Conservation (phyloP, 768 basidiomycete species). For the Lentinula sp. region DNA sequence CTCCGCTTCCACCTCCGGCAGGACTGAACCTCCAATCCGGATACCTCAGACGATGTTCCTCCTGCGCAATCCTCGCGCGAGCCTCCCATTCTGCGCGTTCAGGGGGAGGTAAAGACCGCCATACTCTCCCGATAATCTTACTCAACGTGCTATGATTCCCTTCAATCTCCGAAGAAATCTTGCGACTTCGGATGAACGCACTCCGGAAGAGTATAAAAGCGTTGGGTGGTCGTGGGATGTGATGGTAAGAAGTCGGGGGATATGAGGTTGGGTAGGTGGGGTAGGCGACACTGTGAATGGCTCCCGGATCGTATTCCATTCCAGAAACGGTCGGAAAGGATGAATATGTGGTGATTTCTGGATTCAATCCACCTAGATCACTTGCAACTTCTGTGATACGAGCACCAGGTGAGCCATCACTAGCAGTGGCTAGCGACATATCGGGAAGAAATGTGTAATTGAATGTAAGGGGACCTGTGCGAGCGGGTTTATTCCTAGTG, state of each 20-base stretch:
- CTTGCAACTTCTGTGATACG: not conserved
- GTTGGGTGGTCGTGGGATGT: conserved; percentile 51
- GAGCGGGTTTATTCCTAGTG: not conserved
- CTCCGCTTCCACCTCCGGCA: conserved; percentile 18
- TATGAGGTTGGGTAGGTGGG: not conserved
- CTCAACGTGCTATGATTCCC: conserved; percentile 7
- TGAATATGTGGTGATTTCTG: not conserved
- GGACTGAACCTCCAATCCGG: conserved; percentile 83
- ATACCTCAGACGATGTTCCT: conserved; percentile 67
- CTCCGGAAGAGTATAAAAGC: conserved; percentile 55
- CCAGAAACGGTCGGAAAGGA: not conserved
- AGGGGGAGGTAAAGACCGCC: conserved; percentile 62
- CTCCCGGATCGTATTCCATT: not conserved
- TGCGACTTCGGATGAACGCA: conserved; percentile 32
- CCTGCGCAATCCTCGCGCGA: conserved; percentile 64
- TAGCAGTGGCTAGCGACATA: not conserved
- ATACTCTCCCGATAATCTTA: conserved; percentile 39
- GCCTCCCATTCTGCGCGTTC: conserved; percentile 76
- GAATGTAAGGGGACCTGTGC: not conserved
- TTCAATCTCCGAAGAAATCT: conserved; percentile 17
- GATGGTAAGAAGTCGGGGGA: conserved; percentile 16
- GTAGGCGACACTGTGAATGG: not conserved
- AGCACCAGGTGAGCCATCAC: not conserved
- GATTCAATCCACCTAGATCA: not conserved
- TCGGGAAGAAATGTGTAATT: conserved; percentile 2